A percentile compares a stretch with the other conserved stretches of the same genome.
These are phyloP conservation scores for Aspergillus sp. DNA, from an alignment of 2,329 filamentous ascomycete genomes.

Conservation along the genomic window DNA sequence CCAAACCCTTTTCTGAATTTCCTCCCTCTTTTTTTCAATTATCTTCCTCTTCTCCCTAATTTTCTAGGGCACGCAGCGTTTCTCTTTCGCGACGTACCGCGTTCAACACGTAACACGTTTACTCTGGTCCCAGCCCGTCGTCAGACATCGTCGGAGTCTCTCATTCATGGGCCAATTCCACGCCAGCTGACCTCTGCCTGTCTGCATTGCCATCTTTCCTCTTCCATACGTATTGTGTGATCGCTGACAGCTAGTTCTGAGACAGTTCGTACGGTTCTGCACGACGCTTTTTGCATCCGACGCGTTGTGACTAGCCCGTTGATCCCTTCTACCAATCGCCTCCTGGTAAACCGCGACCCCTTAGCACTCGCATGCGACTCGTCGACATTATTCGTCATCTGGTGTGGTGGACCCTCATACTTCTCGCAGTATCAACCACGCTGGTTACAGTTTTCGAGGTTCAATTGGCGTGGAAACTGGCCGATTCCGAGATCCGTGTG, in stretches of 20 bases:
- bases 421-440: not conserved
- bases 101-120: too few species aligned
- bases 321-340: not conserved
- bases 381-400: not conserved
- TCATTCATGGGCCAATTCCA: too few species aligned
- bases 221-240: too few species aligned
- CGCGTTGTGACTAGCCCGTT: too few species aligned
- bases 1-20: not conserved
- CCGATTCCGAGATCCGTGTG: conserved; percentile 3
- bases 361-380: not conserved
- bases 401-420: not conserved
- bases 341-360: not conserved
- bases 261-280: too few species aligned
- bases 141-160: too few species aligned
- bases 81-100: too few species aligned
- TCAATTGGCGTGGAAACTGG: conserved; percentile 14
- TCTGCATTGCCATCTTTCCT: too few species aligned
- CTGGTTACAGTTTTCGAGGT: conserved; percentile 1
- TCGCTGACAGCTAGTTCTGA: too few species aligned
- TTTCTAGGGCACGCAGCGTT: not conserved
- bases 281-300: too few species aligned
- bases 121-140: too few species aligned
- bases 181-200: too few species aligned
- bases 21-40: conserved; percentile 2
- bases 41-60: not conserved